Conservation (phyloP, 164 flowering plant species). For the Cinnamomum chago region DNA sequence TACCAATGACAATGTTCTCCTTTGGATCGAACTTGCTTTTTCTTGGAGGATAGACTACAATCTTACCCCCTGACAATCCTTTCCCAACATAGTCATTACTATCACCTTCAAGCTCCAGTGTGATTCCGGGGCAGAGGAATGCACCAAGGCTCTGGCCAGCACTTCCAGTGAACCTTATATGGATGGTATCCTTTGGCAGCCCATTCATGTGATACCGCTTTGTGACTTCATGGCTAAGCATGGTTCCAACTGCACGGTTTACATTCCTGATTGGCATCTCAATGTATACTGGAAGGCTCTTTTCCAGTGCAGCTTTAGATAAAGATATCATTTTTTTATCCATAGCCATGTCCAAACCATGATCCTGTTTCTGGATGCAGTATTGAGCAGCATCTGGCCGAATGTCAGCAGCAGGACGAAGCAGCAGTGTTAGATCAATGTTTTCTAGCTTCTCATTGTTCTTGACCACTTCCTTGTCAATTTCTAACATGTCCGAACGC, state of each 20-base stretch:
- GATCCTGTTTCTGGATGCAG: conserved; percentile 93
- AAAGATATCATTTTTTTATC: conserved; percentile 66
- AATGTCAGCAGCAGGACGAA: conserved; percentile 84
- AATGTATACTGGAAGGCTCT: conserved; percentile 76
- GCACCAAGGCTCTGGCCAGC: conserved; percentile 99
- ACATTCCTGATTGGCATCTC: conserved; percentile 73
- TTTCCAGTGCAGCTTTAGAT: conserved; percentile 70
- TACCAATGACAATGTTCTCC: conserved; percentile 94
- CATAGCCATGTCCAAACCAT: conserved; percentile 92
- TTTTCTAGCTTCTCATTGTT: conserved; percentile 85
- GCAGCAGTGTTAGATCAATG: conserved; percentile 79
- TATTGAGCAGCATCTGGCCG: conserved; percentile 92
- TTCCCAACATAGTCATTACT: conserved; percentile 99
- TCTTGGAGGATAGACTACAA: conserved; percentile 92
- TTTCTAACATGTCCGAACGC: conserved; percentile 93
- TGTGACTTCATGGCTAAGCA: conserved; percentile 98
- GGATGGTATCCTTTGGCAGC: conserved; percentile 86
- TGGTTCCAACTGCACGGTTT: conserved; percentile 97
- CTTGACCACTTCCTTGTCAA: conserved; percentile 69
- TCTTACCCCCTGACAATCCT: conserved; percentile 96
- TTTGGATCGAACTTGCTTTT: conserved; percentile 87
- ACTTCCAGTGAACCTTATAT: conserved; percentile 82
- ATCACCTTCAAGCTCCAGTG: conserved; percentile 96
- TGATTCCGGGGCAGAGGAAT: conserved; percentile 89
- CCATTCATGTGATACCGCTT: conserved; percentile 76